Evolutionary conservation across 306 rosid species (phyloP), one percentile per base, ranked within the genome.

Genomic region (Dalbergia cultrata): DNA sequence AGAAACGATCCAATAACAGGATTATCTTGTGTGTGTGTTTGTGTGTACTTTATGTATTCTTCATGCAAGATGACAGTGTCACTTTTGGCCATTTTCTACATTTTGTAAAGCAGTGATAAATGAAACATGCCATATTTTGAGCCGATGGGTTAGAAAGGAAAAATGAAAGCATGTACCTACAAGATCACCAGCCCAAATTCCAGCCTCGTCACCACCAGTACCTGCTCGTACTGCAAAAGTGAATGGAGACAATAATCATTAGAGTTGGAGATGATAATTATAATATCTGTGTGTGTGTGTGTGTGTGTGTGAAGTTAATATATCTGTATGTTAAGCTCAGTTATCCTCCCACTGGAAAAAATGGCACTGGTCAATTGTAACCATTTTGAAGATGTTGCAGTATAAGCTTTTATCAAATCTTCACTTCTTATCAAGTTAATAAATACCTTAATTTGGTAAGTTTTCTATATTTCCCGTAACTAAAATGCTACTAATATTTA

Each of bases 181-280:
- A 95, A 95, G 99, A 87, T 95, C 99, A 95, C 99, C 98, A 39
- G 97, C 99, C 99, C 98, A 95, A 67, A 95, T 70, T 88, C 99
- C 99, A 72, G 99, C 99, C 90, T 95, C 99, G 18, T 93, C 98
- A 21, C 99, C 99, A 56, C 99, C 99, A 34, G 99, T 92, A 67
- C 99, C 99, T 18, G 98, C 98, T 86, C 99, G 90, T 74, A 95
- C 99, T 95, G 98, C 87, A 90, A 65, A 72, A 77, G 80, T 76
- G 18, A 52, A 85, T 10, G 76, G 82, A 47, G 81, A 53, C 26
- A 22, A 45, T 10, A 67, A 13, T 17, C 59, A 63, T 86, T 21
- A 82, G 67, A 35, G 45, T 49, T 0, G 74, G 65, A 68, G 81
- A 37, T 26, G 31, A 26, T 26, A 26, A 26, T 26, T 0, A 37